phyloP scores from a whole-genome alignment of 106 monocot species.

The Vanilla planifolia region DNA sequence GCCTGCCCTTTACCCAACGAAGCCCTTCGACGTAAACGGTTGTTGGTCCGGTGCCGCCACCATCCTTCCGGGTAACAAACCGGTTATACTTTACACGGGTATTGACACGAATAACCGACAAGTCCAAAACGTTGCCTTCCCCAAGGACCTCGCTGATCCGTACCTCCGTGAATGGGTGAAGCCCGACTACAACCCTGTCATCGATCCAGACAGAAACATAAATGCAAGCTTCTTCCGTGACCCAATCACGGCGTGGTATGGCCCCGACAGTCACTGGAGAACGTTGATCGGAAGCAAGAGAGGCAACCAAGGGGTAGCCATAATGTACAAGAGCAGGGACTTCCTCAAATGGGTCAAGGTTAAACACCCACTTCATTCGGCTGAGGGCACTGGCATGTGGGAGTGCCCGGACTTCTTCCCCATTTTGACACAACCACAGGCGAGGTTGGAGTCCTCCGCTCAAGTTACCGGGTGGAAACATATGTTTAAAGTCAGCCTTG shows the following conservation, averaged over 20 bases:
- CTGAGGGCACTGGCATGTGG: conserved; percentile 52
- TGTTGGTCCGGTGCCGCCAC: conserved; percentile 94
- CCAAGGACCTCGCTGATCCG: conserved; percentile 68
- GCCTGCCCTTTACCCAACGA: conserved; percentile 47
- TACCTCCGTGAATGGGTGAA: conserved; percentile 73
- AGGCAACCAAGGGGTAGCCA: conserved; percentile 16
- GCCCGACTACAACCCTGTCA: conserved; percentile 78
- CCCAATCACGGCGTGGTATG: conserved; percentile 78
- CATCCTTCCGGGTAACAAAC: conserved; percentile 49
- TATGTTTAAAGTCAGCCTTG: conserved; percentile 76
- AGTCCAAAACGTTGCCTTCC: conserved; percentile 80
- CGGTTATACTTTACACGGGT: conserved; percentile 79
- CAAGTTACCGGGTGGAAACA: conserved; percentile 21
- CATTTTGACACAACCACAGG: conserved; percentile 15
- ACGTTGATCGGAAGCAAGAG: conserved; percentile 32
- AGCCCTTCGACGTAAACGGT: conserved; percentile 69
- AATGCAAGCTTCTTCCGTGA: conserved; percentile 59
- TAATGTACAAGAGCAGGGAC: conserved; percentile 62
- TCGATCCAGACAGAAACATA: conserved; percentile 22
- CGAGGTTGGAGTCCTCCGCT: conserved; percentile 24
- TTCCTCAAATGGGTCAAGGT: conserved; percentile 47
- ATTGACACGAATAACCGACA: conserved; percentile 39
- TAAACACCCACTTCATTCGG: conserved; percentile 47
- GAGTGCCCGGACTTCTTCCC: conserved; percentile 92
- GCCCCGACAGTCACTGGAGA: conserved; percentile 37